These are phyloP conservation scores for Russula foetens DNA, from an alignment of 768 basidiomycete genomes.

Conservation along the genomic window DNA sequence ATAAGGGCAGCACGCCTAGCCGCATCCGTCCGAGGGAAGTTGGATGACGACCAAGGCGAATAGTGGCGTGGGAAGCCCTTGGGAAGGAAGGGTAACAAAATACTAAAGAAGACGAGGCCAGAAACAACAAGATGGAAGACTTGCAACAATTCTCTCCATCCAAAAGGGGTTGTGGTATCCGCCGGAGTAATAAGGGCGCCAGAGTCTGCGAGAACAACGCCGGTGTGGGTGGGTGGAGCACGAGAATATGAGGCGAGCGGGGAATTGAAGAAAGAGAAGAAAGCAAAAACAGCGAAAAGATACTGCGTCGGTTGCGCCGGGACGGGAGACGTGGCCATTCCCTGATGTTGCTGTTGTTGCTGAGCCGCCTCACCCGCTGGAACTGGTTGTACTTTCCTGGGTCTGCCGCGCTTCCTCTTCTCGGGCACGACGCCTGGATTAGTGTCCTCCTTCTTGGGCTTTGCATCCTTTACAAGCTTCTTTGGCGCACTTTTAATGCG, in stretches of 20 bases:
- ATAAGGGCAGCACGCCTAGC: constrained; percentile 24
- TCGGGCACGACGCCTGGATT: constrained; percentile 40
- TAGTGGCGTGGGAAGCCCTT: constrained; percentile 9
- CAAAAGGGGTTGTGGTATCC: constrained; percentile 27
- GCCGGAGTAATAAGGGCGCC: constrained; percentile 22
- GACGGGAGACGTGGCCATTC: constrained; percentile 14
- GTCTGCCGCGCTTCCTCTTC: constrained; percentile 80
- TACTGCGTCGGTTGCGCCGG: constrained; percentile 40
- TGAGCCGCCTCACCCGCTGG: constrained; percentile 23
- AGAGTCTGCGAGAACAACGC: constrained; percentile 43
- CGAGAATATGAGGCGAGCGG: constrained; percentile 42
- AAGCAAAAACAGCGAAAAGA: constrained; percentile 72
- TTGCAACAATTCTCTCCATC: constrained; percentile 49
- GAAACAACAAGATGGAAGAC: constrained; percentile 60
- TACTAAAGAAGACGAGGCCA: constrained; percentile 48
- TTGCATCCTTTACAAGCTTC: constrained; percentile 36
- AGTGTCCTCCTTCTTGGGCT: constrained; percentile 28
- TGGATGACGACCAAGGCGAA: background rate
- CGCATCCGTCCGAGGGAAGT: constrained; percentile 11
- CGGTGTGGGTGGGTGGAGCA: constrained; percentile 44
- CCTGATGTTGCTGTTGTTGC: constrained; percentile 20
- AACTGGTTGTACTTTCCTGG: constrained; percentile 58
- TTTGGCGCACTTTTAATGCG: constrained; percentile 40
- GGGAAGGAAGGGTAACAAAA: constrained; percentile 43
- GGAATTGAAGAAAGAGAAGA: constrained; percentile 83